These are phyloP conservation scores for Omphalotus guepiniiformis DNA, from an alignment of 768 basidiomycete species.

Conservation along the genomic window DNA sequence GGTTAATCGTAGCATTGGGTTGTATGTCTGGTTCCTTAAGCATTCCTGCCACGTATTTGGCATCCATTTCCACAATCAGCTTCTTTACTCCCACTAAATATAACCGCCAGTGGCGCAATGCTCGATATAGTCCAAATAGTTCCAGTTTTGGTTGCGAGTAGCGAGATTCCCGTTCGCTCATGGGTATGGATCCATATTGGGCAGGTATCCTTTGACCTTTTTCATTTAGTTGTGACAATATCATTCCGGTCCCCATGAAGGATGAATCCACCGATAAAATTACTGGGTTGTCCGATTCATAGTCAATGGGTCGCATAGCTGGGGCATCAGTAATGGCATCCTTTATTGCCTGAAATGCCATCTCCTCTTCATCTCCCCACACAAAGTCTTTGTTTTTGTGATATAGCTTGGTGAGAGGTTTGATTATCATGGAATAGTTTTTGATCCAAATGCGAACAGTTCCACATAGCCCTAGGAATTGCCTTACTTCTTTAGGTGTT, in stretches of 20 bases:
- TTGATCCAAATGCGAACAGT: slow-evolving; percentile 4
- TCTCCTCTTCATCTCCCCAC: slow-evolving; percentile 16
- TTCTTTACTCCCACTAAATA: slow-evolving; percentile 18
- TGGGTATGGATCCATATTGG: neutral
- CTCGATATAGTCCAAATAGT: slow-evolving; percentile 22
- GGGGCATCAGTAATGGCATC: slow-evolving; percentile 16
- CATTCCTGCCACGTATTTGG: slow-evolving; percentile 16
- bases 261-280: slow-evolving; percentile 30
- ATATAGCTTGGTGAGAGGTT: slow-evolving; percentile 17
- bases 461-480: slow-evolving; percentile 13
- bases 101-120: slow-evolving; percentile 24
- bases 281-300: slow-evolving; percentile 19
- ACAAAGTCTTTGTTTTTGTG: slow-evolving; percentile 18
- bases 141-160: slow-evolving; percentile 25
- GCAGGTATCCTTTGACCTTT: neutral
- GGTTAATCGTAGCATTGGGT: slow-evolving; percentile 7
- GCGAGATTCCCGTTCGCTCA: slow-evolving; percentile 18
- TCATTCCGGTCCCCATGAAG: slow-evolving; percentile 16
- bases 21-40: slow-evolving; percentile 4
- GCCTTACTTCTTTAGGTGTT: slow-evolving; percentile 4
- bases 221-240: slow-evolving; percentile 18
- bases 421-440: slow-evolving; percentile 16
- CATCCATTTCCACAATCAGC: slow-evolving; percentile 20
- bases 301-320: slow-evolving; percentile 25
- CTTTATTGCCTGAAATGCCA: slow-evolving; percentile 10